Percentiles rank a stretch among this genome's conserved stretches.
Evolutionary conservation across 2,329 filamentous ascomycete species (phyloP).

Genomic region (Tolypocladium capitatum): DNA sequence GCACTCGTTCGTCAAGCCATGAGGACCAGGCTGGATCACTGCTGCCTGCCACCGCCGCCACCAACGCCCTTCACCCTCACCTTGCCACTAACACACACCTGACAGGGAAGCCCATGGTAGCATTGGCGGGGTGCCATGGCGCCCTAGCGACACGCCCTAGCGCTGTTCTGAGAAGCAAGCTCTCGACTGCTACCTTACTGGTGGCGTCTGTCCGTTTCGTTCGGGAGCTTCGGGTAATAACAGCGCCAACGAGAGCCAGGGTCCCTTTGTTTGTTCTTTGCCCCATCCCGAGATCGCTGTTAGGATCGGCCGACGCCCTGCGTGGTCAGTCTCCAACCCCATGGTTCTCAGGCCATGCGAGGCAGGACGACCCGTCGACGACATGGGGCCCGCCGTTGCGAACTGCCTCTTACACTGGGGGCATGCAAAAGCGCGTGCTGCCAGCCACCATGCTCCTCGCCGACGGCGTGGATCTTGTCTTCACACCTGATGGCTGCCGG

Average conservation of each 20-base stretch:
- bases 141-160: conserved; percentile 2
- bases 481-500: not conserved
- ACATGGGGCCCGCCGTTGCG: not conserved
- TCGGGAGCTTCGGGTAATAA: no score
- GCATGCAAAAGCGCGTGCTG: not conserved
- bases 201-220: conserved; percentile 1
- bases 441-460: not conserved
- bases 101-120: not conserved
- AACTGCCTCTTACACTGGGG: not conserved
- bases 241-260: not conserved
- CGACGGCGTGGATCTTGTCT: not conserved
- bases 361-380: not conserved
- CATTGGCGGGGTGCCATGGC: conserved; percentile 2
- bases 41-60: not conserved
- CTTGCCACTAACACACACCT: no score
- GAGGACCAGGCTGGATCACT: not conserved
- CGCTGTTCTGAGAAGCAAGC: not conserved
- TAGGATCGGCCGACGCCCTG: not conserved
- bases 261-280: conserved; percentile 3
- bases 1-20: not conserved
- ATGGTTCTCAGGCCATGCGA: not conserved
- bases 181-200: conserved; percentile 1
- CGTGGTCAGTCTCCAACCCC: not conserved
- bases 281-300: conserved; percentile 2
- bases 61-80: no score